phyloP scores from a whole-genome alignment of 2,329 filamentous ascomycete species.

The Talaromyces sp. region DNA sequence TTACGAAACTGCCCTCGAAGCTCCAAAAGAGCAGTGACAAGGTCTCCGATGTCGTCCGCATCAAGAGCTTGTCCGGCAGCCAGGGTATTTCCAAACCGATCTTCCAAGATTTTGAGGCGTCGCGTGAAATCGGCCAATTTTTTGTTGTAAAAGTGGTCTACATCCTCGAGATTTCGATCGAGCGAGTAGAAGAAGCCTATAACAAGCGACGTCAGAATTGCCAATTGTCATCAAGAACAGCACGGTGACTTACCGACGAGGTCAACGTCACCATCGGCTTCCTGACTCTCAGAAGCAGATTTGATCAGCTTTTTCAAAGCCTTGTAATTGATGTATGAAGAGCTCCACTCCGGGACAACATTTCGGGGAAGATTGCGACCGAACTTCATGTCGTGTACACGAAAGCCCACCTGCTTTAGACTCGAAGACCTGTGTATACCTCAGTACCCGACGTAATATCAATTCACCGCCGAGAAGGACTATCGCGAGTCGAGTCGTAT shows the following conservation, averaged over 20 bases:
- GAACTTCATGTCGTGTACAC: conserved; percentile 45
- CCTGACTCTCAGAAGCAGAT: conserved; percentile 61
- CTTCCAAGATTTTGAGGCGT: conserved; percentile 78
- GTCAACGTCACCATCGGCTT: conserved; percentile 72
- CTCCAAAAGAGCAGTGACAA: conserved; percentile 85
- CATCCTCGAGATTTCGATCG: conserved; percentile 94
- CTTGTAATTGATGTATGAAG: conserved; percentile 52
- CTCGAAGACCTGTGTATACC: neutral
- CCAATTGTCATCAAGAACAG: neutral
- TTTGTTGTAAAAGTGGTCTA: conserved; percentile 95
- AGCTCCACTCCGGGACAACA: conserved; percentile 50
- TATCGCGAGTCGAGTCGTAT: conserved; percentile 2
- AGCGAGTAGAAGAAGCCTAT: conserved; percentile 95
- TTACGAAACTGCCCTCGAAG: conserved; percentile 83
- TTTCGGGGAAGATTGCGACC: conserved; percentile 48
- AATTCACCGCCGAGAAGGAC: neutral
- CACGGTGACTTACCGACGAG: conserved; percentile 70
- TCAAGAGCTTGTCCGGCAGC: conserved; percentile 71
- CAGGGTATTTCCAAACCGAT: conserved; percentile 74
- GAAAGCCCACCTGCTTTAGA: neutral
- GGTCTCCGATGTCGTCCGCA: conserved; percentile 82
- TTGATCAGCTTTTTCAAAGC: conserved; percentile 90
- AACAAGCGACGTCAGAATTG: neutral
- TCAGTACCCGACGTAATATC: neutral
- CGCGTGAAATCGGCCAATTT: conserved; percentile 83